Percentiles rank a stretch among this genome's conserved stretches.
Evolutionary conservation across 768 basidiomycete species (phyloP).

Genomic region (Dioszegia crocea): DNA sequence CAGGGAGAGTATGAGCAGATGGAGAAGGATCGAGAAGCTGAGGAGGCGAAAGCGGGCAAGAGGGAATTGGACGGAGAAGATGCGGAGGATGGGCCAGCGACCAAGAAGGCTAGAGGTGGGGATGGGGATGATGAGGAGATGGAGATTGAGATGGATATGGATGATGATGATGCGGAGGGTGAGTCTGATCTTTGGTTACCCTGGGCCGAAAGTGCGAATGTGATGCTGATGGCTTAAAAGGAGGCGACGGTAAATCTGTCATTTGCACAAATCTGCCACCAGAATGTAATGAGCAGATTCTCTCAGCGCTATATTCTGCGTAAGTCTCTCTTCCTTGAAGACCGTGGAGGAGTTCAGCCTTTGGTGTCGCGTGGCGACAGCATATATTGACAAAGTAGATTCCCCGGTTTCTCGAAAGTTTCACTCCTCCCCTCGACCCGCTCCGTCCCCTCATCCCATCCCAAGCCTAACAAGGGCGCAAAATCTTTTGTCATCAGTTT

Average conservation of each 20-base stretch:
- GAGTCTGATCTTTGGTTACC: conserved; percentile 18
- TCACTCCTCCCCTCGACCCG: conserved; percentile 58
- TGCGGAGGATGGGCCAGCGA: conserved; percentile 54
- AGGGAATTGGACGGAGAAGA: conserved; percentile 58
- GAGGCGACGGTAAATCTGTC: conserved; percentile 11
- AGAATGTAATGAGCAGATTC: conserved; percentile 81
- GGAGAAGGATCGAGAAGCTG: conserved; percentile 58
- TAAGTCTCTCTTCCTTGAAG: conserved; percentile 54
- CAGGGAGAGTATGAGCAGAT: conserved; percentile 53
- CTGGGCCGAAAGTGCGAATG: background rate
- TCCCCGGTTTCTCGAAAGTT: conserved; percentile 73
- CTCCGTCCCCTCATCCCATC: conserved; percentile 28
- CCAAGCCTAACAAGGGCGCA: conserved; percentile 47
- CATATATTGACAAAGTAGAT: conserved; percentile 54
- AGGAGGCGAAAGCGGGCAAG: conserved; percentile 53
- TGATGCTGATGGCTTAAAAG: conserved; percentile 19
- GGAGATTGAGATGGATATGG: conserved; percentile 82
- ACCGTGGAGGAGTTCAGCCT: too few species aligned
- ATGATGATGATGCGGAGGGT: conserved; percentile 55
- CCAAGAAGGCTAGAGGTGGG: conserved; percentile 70
- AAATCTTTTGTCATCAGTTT: conserved; percentile 80
- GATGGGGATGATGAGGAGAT: conserved; percentile 65
- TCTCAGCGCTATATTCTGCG: conserved; percentile 88
- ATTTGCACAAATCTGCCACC: conserved; percentile 71
- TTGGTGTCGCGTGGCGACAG: too few species aligned